A percentile compares a stretch with the other conserved stretches of the same genome.
These are phyloP conservation scores for Pseudocercospora vitis DNA, from an alignment of 2,329 filamentous ascomycete species.

Conservation along the genomic window DNA sequence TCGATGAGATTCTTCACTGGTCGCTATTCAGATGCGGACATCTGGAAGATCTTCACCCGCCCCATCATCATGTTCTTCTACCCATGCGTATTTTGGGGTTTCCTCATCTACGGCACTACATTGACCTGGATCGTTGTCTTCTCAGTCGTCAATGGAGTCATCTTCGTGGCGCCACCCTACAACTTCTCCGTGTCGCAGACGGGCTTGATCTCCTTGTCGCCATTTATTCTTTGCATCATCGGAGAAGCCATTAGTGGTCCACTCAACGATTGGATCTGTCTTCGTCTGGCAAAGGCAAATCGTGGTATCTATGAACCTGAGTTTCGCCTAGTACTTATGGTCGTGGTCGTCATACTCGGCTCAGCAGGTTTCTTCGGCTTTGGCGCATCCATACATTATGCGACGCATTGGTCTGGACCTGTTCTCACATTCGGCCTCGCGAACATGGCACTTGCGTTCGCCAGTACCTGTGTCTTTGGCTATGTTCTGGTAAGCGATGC, in stretches of 20 bases:
- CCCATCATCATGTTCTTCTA: conserved; percentile 39
- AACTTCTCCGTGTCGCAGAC: conserved; percentile 52
- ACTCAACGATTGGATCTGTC: conserved; percentile 46
- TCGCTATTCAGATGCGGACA: conserved; percentile 35
- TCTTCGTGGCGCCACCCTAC: conserved; percentile 38
- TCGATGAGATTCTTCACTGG: conserved; percentile 37
- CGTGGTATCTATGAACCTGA: conserved; percentile 39
- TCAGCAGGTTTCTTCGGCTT: conserved; percentile 52
- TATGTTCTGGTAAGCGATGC: conserved; percentile 45
- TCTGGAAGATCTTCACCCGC: conserved; percentile 40
- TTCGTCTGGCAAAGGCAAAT: conserved; percentile 37
- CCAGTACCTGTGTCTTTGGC: conserved; percentile 51
- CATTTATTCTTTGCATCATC: conserved; percentile 50
- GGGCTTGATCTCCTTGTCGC: conserved; percentile 52
- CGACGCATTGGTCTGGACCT: conserved; percentile 52
- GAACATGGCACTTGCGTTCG: conserved; percentile 51
- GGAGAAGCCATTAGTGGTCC: conserved; percentile 49
- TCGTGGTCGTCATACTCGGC: conserved; percentile 45
- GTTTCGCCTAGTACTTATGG: conserved; percentile 39
- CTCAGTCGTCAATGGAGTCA: conserved; percentile 50
- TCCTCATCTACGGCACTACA: conserved; percentile 47
- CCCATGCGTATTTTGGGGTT: conserved; percentile 42
- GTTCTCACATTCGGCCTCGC: conserved; percentile 52
- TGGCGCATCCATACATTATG: conserved; percentile 47
- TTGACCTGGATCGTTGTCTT: conserved; percentile 48